These are phyloP conservation scores for Macaranga tanarius DNA, from an alignment of 441 rosid genomes.

Conservation along the genomic window DNA sequence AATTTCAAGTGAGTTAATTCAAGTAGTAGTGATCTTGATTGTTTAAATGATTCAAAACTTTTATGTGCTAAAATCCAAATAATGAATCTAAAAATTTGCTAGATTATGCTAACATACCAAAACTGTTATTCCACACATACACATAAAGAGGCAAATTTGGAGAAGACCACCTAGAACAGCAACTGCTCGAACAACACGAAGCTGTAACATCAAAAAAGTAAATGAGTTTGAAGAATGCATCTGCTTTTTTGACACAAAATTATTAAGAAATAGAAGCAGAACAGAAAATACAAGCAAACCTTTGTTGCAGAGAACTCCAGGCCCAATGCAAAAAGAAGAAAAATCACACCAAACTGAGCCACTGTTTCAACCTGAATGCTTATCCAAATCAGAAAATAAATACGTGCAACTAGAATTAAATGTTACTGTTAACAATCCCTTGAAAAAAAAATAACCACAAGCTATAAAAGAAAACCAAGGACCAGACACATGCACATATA, in stretches of 20 bases:
- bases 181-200: constrained; percentile 94
- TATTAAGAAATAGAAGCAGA: constrained; percentile 11
- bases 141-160: constrained; percentile 90
- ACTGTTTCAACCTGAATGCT: constrained; percentile 87
- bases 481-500: background rate
- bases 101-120: constrained; percentile 49
- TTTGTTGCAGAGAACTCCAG: constrained; percentile 84
- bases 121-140: constrained; percentile 83
- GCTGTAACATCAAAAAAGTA: constrained; percentile 50
- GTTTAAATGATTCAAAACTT: background rate
- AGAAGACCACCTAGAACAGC: constrained; percentile 96
- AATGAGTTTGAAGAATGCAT: constrained; percentile 12
- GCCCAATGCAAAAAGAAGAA: constrained; percentile 95
- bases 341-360: constrained; percentile 96
- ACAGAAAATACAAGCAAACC: constrained; percentile 48
- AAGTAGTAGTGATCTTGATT: background rate
- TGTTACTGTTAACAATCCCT: background rate
- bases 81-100: background rate
- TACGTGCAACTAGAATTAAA: background rate
- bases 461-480: background rate
- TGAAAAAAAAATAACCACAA: background rate
- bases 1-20: background rate
- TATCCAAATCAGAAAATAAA: constrained; percentile 10
- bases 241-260: constrained; percentile 14
- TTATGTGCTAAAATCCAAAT: background rate